A percentile compares a stretch with the other conserved stretches of the same genome.
These are phyloP conservation scores for Yarrowia bubula DNA, from an alignment of 805 yeast genomes.

Conservation along the genomic window DNA sequence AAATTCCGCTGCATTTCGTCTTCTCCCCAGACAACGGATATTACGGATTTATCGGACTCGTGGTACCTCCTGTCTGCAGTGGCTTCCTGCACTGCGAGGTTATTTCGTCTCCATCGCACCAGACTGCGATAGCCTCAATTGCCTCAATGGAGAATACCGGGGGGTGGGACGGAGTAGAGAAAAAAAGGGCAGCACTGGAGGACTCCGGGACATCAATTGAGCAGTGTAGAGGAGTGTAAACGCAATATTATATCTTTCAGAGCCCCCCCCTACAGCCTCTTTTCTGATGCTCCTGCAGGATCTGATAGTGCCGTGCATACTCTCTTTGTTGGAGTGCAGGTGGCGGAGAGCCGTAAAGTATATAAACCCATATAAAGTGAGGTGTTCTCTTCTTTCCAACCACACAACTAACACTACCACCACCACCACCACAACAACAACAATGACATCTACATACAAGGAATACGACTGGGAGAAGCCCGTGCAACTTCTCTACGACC, in stretches of 20 bases:
- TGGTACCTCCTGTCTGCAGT: not conserved
- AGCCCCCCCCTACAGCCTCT: not conserved
- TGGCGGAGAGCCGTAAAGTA: not conserved
- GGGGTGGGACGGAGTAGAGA: not conserved
- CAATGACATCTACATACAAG: not conserved
- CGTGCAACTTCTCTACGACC: conserved; percentile 24
- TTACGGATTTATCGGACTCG: conserved; percentile 1
- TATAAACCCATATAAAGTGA: not conserved
- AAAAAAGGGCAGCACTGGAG: no score
- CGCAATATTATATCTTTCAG: no score
- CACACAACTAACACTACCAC: not conserved
- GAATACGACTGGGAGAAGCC: conserved; percentile 23
- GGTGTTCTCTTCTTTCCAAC: not conserved
- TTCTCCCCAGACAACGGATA: not conserved
- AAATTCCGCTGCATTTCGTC: not conserved
- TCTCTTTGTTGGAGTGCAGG: not conserved
- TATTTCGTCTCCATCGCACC: conserved; percentile 1
- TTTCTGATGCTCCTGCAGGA: conserved; percentile 13
- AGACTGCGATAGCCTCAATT: conserved; percentile 16
- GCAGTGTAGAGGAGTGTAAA: no score
- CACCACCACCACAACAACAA: not conserved
- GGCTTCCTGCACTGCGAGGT: conserved; percentile 1
- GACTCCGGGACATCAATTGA: no score
- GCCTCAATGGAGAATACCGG: not conserved
- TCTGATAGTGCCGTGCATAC: conserved; percentile 25